phyloP scores from a whole-genome alignment of 31 red algal genomes.

The Odonthalia washingtoniensis region DNA sequence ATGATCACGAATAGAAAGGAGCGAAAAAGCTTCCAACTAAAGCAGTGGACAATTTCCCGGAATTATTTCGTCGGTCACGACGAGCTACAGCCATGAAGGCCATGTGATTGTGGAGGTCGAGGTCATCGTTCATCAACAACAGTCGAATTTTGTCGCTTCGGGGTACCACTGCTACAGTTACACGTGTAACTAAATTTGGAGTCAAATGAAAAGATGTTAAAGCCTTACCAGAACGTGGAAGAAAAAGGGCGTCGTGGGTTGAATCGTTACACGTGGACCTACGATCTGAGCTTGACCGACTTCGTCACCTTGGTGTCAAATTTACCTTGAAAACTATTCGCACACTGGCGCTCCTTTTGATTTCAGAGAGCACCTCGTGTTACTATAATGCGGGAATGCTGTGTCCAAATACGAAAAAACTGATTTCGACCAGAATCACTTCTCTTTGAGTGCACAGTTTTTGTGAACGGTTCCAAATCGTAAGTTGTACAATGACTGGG shows the following conservation, averaged over 20 bases:
- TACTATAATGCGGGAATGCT: neutral
- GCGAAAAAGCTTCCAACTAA: too few species aligned
- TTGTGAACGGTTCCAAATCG: conserved; percentile 8
- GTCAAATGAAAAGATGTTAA: neutral
- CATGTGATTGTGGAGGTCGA: too few species aligned
- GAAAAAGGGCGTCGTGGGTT: neutral
- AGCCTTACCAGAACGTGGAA: neutral
- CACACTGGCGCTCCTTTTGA: neutral
- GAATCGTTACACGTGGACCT: neutral
- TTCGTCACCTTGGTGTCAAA: conserved; percentile 23
- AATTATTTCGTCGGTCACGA: too few species aligned
- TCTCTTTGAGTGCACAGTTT: neutral
- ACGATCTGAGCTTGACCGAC: conserved; percentile 16
- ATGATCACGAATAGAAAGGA: too few species aligned
- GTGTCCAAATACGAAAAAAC: neutral
- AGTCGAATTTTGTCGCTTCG: too few species aligned
- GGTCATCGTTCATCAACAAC: too few species aligned
- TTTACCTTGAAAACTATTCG: conserved; percentile 9
- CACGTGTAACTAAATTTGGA: neutral
- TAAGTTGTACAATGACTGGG: neutral
- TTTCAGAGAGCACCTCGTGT: neutral
- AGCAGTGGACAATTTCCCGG: too few species aligned
- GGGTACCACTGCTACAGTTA: neutral
- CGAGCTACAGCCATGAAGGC: too few species aligned
- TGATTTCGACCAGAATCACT: neutral